Evolutionary conservation across 2,329 filamentous ascomycete species (phyloP).

Genomic region (Colletotrichum tamarilloi): DNA sequence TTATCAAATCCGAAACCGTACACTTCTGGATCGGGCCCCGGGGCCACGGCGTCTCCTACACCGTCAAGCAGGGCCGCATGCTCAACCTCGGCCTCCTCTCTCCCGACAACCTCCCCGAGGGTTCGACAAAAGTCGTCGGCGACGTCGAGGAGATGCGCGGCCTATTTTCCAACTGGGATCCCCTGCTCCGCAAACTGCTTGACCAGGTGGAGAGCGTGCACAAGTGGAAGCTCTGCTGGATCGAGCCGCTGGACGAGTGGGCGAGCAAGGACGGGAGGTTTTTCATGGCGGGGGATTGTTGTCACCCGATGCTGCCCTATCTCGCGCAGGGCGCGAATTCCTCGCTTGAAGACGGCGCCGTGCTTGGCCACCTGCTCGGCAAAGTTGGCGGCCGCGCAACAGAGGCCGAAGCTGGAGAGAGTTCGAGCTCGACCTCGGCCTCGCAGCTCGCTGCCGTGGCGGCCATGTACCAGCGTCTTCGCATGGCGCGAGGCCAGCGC

Average conservation of each 20-base stretch:
- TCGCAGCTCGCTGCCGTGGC: conserved; percentile 28
- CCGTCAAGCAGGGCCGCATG: conserved; percentile 53
- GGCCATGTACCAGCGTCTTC: conserved; percentile 36
- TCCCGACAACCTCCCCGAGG: conserved; percentile 33
- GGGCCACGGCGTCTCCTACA: conserved; percentile 61
- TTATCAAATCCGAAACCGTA: conserved; percentile 59
- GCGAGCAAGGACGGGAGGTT: conserved; percentile 51
- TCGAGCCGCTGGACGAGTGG: conserved; percentile 53
- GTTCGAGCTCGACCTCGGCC: background rate
- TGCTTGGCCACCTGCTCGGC: conserved; percentile 35
- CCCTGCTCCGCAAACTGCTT: conserved; percentile 47
- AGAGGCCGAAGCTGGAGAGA: background rate
- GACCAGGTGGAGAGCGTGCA: conserved; percentile 50
- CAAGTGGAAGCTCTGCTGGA: conserved; percentile 60
- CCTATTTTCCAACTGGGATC: conserved; percentile 50
- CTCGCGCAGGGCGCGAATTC: conserved; percentile 55
- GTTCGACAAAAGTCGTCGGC: conserved; percentile 39
- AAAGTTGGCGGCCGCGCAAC: conserved; percentile 15
- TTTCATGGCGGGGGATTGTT: conserved; percentile 55
- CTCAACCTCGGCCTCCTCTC: conserved; percentile 53
- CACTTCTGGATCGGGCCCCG: conserved; percentile 66
- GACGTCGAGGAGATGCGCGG: conserved; percentile 48
- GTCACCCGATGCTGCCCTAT: conserved; percentile 61
- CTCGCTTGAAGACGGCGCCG: conserved; percentile 31
- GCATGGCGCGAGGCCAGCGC: conserved; percentile 31